Evolutionary conservation across 208 protist species (phyloP), one percentile per base, ranked within the genome.

Genomic region (Wallacemonas collosoma): DNA sequence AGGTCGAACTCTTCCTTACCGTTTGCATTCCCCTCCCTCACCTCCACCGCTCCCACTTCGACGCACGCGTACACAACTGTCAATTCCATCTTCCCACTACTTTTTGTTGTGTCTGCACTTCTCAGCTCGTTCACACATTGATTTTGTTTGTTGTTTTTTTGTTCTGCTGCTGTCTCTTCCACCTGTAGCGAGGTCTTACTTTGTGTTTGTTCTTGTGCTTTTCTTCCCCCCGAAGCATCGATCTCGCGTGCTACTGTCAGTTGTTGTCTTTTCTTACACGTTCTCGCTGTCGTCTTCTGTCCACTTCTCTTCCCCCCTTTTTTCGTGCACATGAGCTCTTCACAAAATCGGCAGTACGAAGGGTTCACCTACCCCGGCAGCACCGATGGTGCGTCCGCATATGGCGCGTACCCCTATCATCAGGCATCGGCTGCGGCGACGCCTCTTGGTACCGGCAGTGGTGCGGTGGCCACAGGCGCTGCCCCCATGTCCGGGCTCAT

Each of bases 401-500:
- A 45, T 1, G 66, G 72, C 50, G 48, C 57, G n/a, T 76, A 75
- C 72, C 7, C 66, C 12, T 80, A 74, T 45, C 26, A 53, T 3
- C 2, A 65, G 12, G 14, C 71, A 2, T 36, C 70, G 0, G 47
- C 75, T 9, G n/a, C 72, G 3, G 53, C 79, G 6, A 26, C 36
- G 2, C 47, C 64, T 0, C 45, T 56, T n/a, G 68, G 66, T 17
- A 35, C 43, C 17, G 57, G 36, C 38, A 26, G 44, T 26, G 60
- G 60, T 9, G 26, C 26, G 26, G 26, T 26, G 26, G 26, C 26
- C 26, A 26, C 26, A 26, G 26, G 26, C 26, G 26, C 26, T 26
- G 26, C 26, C 26, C 56, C 57, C 1, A 72, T 50, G 55, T 77
- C 78, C 17, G 79, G 79, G n/a, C 71, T 84, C 26, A 69, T 75